Base-by-base conservation (phyloP, 768 basidiomycete species). In the Lactifluus pinguis region DNA sequence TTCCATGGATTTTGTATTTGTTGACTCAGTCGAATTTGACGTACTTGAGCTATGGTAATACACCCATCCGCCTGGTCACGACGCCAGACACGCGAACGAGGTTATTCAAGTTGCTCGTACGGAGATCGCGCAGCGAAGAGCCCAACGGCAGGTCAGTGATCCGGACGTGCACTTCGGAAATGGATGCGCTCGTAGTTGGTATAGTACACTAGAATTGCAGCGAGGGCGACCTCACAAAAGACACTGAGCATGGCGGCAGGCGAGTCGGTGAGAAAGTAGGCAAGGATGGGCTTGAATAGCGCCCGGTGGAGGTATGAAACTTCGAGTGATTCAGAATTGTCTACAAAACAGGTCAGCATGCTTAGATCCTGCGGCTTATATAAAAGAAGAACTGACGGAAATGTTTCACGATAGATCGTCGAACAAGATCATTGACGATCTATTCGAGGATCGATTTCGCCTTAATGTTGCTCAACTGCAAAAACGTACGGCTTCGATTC, bases 21-120 rank as follows among this genome's bases (percentile, higher is more conserved):
- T n/a, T n/a, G n/a, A n/a, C n/a, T n/a, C 97, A 99, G 72, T 98
- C 93, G 68, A 99, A 99, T 72, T 98, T 98, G 72, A 99, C 95
- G 69, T 98, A 97, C 76, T 99, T 98, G 61, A 99, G 77, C 73
- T 99, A 97, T 17, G 97, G 97, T 74, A 98, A 98, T 11, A 99
- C 95, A 10, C 97, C 95, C 9, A 86, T 92, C 44, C 97, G 81
- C 60, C 97, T 79, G 1, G 97, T 99, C 49, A 99, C 97, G 17
- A 99, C 97, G 13, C 97, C 97, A 8, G 87, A 84, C 8, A 99
- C 89, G 42, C 97, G 88, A 36, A 99, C 94, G 47, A 99, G 86
- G 65, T 89, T 93, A 76, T 98, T 98, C 52, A 98, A 80, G 69
- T 98, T 88, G 44, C 83, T 80, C 51, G 97, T 87, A 30, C 97